Evolutionary conservation across 257 asterid genomes (phyloP).

Genomic region (Przewalskia tangutica): DNA sequence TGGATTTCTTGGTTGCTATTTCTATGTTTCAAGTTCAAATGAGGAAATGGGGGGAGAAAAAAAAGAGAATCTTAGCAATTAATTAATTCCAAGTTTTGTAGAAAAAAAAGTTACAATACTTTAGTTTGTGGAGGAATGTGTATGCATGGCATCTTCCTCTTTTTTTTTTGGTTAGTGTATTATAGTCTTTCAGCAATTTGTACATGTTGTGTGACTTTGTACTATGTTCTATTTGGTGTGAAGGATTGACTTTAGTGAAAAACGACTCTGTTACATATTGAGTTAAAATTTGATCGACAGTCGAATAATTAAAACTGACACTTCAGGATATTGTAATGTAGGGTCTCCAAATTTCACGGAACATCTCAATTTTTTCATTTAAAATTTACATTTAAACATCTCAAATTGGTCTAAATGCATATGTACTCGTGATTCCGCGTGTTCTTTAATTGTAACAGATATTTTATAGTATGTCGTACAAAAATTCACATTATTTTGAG

Average conservation of each 20-base stretch:
- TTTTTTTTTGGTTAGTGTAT: not conserved
- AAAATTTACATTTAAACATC: too few relatives aligned
- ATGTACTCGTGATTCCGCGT: too few relatives aligned
- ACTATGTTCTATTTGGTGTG: not conserved
- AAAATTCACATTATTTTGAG: too few relatives aligned
- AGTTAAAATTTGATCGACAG: not conserved
- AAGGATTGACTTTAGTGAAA: not conserved
- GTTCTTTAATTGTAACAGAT: too few relatives aligned
- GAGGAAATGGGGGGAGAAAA: conserved; percentile 27
- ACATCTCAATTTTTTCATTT: too few relatives aligned
- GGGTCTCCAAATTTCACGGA: too few relatives aligned
- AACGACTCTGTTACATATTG: not conserved
- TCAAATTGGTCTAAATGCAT: too few relatives aligned
- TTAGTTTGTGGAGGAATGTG: not conserved
- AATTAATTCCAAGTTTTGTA: not conserved
- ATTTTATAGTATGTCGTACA: too few relatives aligned
- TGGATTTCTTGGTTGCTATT: conserved; percentile 35
- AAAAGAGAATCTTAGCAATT: not conserved
- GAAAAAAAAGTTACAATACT: too few relatives aligned
- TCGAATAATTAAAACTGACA: too few relatives aligned
- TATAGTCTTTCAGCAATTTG: too few relatives aligned
- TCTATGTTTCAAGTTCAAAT: conserved; percentile 31
- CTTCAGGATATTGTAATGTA: too few relatives aligned
- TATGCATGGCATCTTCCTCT: not conserved
- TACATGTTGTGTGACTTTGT: not conserved